Evolutionary conservation across 2,329 filamentous ascomycete genomes (phyloP), one percentile per base, ranked within the genome.

Genomic region (Claviceps sorghi): DNA sequence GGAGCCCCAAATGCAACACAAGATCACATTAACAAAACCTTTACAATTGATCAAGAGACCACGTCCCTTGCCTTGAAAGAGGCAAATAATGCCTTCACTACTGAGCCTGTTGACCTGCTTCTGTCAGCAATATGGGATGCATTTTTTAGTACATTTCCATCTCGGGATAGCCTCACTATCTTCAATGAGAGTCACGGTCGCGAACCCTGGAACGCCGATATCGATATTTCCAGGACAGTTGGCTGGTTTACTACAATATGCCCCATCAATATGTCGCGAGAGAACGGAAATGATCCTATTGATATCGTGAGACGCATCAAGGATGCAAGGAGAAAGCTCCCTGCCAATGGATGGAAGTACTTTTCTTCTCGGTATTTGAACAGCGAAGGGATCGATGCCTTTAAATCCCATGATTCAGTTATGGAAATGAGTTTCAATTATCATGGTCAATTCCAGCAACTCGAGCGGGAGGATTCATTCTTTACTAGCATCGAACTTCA

Each of bases 181-280:
- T 56, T 53, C n/a, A 53, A 45, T 17, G 55, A 54, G 22, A 45
- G 55, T 13, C 55, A 56, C 22, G 55, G 66, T 4, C 61, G 68
- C 19, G 65, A 69, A 42, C 52, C 63, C 1, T 65, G 60, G 62
- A 56, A 61, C 42, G 38, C 55, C 5, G n/a, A 45, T 2, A 54
- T 66, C n/a, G 64, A 69, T 52, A 51, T 65, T 1, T 62, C 64
- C 5, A 47, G 60, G 21, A 69, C 66, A 2, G 65, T 69, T 1
- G 68, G 67, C 7, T 69, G 67, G 67, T 69, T 69, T 53, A 68
- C 67, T 0, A 64, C 63, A 1, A 55, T 69, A 30, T 59, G 55
- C 22, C 66, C 67, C 0, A 52, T 65, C 13, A 48, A 51, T 1
- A 36, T 55, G n/a, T 44, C 30, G 4, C 30, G 46, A 17, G n/a